Evolutionary conservation across 345 rosid species (phyloP), one percentile per base, ranked within the genome.

Genomic region (Syzygium oleosum): DNA sequence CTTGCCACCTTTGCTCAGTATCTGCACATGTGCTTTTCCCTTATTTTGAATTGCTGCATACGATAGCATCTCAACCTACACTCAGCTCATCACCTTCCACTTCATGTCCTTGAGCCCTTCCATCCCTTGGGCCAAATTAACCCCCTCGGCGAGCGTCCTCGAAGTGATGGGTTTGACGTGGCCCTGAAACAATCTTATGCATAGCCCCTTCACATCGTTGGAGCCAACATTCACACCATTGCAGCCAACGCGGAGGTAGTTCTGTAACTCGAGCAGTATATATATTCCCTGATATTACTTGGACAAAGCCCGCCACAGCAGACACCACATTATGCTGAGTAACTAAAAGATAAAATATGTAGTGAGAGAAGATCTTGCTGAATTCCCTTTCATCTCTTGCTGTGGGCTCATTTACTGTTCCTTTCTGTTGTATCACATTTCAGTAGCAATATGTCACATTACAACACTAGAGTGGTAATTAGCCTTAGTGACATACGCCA

Each of bases 401-500:
- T 1, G 17, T 61, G 14, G 41, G 41, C 41, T 38, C 41, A 38
- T 38, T 38, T 38, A 56, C 22, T 25, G 68, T 29, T 59, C 27
- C 68, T 59, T 7, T 29, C 1, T 12, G 17, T 59, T 59, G 65
- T 59, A 59, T 15, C 68, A 27, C 31, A 59, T 59, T 27, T 59
- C 31, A 12, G 68, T 27, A 59, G 68, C 68, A 27, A 59, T 14
- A 59, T 59, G 68, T 31, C 68, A 59, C 29, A 0, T 5, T 59
- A 59, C 5, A 27, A 59, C 6, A 5, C 3, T 59, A 16, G 6
- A 0, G 16, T 59, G 31, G 29, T 11, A 59, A 15, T 13, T 27
- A 6, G 0, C 68, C 31, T 12, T 0, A 7, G 16, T 27, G 31
- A 54, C 23, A 19, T 27, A 59, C 68, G 0, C 17, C 12, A 27